phyloP scores from a whole-genome alignment of 164 flowering plant species.

The Akebia trifoliata region DNA sequence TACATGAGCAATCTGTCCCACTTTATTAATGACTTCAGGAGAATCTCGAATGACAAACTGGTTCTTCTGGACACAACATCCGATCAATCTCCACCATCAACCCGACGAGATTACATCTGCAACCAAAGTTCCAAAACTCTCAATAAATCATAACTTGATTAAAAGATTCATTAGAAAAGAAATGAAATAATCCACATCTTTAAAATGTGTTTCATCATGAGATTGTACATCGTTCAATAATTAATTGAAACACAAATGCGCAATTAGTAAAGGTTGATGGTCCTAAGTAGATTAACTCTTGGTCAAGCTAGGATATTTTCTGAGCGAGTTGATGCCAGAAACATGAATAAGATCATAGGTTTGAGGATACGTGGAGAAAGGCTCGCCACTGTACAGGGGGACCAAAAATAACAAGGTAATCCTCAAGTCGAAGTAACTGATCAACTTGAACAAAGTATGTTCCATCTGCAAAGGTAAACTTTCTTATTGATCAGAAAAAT shows the following conservation, averaged over 20 bases:
- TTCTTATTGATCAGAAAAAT: conserved; percentile 8
- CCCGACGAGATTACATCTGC: conserved; percentile 90
- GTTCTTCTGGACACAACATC: conserved; percentile 87
- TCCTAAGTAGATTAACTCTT: conserved; percentile 41
- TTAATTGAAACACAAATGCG: not conserved
- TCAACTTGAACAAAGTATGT: conserved; percentile 94
- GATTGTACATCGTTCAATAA: no score
- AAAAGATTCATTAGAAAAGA: no score
- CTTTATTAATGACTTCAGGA: conserved; percentile 71
- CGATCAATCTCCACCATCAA: conserved; percentile 90
- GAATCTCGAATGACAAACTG: conserved; percentile 70
- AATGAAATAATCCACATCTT: no score
- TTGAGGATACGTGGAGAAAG: conserved; percentile 97
- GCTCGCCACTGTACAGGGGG: conserved; percentile 99
- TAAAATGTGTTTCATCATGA: no score
- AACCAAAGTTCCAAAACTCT: not conserved
- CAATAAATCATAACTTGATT: not conserved
- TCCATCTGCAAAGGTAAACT: conserved; percentile 62
- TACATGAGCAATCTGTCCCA: conserved; percentile 55
- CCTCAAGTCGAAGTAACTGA: conserved; percentile 89
- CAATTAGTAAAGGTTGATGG: not conserved
- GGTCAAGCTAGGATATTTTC: conserved; percentile 41
- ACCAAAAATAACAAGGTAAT: conserved; percentile 88
- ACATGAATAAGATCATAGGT: conserved; percentile 88
- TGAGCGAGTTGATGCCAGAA: conserved; percentile 60